Percentiles rank a stretch among this genome's conserved stretches.
phyloP scores from a whole-genome alignment of 1,139 yeast genomes.

The Candida glucosophila region DNA sequence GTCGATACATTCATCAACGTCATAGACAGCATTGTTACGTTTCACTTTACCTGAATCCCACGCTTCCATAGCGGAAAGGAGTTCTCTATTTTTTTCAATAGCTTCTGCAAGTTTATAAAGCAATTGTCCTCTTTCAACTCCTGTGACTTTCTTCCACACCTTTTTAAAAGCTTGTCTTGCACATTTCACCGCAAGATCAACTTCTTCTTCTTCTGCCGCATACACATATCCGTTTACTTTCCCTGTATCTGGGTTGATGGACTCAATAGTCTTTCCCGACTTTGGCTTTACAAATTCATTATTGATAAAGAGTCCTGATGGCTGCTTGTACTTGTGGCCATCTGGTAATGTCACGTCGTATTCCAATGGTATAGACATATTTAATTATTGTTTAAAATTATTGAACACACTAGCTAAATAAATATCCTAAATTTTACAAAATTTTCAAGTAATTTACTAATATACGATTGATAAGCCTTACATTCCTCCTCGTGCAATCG shows the following conservation, averaged over 20 bases:
- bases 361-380: constrained; percentile 29
- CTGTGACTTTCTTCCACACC: constrained; percentile 34
- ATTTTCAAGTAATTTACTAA: no score
- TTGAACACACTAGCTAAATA: constrained; percentile 1
- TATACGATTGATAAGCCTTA: no score
- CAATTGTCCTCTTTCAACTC: constrained; percentile 44
- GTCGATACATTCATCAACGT: constrained; percentile 49
- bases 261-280: constrained; percentile 54
- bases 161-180: constrained; percentile 64
- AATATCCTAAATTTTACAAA: no score
- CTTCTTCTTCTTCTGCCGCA: constrained; percentile 60
- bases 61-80: constrained; percentile 61
- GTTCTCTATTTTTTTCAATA: constrained; percentile 47
- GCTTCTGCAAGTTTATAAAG: constrained; percentile 54
- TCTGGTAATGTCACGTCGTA: constrained; percentile 45
- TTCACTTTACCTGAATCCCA: constrained; percentile 77
- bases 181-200: constrained; percentile 67
- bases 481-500: no score
- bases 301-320: constrained; percentile 76
- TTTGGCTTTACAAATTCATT: constrained; percentile 63
- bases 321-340: constrained; percentile 49
- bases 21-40: constrained; percentile 41
- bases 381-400: neutral
- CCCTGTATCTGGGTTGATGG: constrained; percentile 62
- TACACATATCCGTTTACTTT: constrained; percentile 57